Base-by-base conservation (phyloP, 257 asterid species). In the Pogostemon cablin region DNA sequence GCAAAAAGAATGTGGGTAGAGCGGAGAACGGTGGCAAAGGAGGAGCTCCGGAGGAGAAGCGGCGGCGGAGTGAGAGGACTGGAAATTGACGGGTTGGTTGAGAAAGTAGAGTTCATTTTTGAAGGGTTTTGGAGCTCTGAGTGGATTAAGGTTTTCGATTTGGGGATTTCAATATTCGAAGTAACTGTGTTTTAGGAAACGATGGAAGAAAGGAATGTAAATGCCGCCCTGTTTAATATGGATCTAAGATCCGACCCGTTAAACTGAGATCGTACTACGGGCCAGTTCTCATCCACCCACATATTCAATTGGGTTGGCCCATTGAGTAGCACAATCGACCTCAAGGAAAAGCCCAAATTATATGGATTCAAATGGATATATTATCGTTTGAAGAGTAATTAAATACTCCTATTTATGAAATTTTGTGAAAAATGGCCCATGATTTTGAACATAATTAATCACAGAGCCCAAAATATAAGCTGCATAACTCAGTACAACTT, bases 71-170 rank as follows among this genome's bases (percentile, higher is more conserved):
- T 67, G 70, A 42, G 55, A 20, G 65, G 75, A 9, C 61, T 52
- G 63, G 55, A 69, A 42, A 62, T 37, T 63, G 74, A 71, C 3
- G 79, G 37, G 73, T 67, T 76, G 49, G 78, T 52, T 52, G 82
- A 71, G 71, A 82, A 75, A 43, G 77, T 12, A 39, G 82, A 41
- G n/a, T 74, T 77, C 86, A 82, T 82, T 2, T 56, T 6, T 35
- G 25, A 12, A 57, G 65, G 41, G 41, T 9, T 62, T 62, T 32
- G 3, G 68, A 42, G 74, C 2, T 79, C 39, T 4, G 42, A 52
- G 56, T 69, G 64, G 75, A 35, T 7, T 3, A 53, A 53, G 81
- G 68, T 50, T 72, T 64, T 68, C 40, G 58, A 0, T 49, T 67
- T 34, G 64, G 65, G 66, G 7, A 38, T 48, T 71, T 7, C 64